Evolutionary conservation across 2,329 filamentous ascomycete species (phyloP), one percentile per base, ranked within the genome.

Genomic region (Aspergillus jensenii): DNA sequence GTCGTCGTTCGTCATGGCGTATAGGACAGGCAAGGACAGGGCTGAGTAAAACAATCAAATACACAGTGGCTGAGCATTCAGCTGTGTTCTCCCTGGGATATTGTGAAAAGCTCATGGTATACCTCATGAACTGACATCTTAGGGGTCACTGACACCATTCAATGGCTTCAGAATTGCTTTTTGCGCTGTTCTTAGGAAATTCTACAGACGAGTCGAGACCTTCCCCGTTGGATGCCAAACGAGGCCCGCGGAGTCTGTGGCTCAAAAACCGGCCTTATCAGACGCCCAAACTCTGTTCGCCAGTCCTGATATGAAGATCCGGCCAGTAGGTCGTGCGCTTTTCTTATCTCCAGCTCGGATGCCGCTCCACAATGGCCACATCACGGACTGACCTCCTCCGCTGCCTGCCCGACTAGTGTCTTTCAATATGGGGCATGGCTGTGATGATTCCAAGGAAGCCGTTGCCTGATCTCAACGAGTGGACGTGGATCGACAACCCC

Each of bases 201-300:
- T 23, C 25, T 23, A 51, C 31, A 49, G 43, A 40, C 41, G 48
- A 40, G 40, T 52, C 40, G 14, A 31, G 55, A 40, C 53, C 39
- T n/a, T 15, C 15, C 5, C 27, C 48, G n/a, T 37, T 31, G 17
- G 47, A 40, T 27, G 21, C 33, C 21, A 27, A 23, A 7, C 19
- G 19, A 39, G 17, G 33, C 19, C 51, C 55, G 44, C 49, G 49
- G 50, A 58, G 56, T 50, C 56, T 49, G 56, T 58, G 44, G 50
- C 27, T 21, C 43, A 17, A 51, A 23, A 43, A 25, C 35, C 7
- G 49, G 31, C 43, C 43, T 57, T 57, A 57, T 57, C 49, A 27
- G 48, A 31, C 39, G 43, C 33, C 21, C 35, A 41, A 48, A 55
- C 44, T 55, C 44, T 55, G 45, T 15, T 45, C 27, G 14, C 11